Percentiles rank a stretch among this genome's conserved stretches.
phyloP scores from a whole-genome alignment of 805 yeast genomes.

The Suhomyces sp. region DNA sequence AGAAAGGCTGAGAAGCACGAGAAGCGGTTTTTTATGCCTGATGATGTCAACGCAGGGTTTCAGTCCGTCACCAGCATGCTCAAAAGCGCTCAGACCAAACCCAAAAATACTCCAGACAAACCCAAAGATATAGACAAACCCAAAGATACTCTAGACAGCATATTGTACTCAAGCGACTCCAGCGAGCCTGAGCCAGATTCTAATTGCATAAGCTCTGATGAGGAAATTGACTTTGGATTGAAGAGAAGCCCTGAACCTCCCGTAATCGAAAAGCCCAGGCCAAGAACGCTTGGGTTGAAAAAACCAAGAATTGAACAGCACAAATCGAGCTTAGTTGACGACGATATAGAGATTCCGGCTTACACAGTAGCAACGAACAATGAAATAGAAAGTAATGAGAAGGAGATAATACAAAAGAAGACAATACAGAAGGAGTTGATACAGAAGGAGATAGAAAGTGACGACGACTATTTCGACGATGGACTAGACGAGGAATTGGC shows the following conservation, averaged over 20 bases:
- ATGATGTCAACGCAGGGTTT: conserved; percentile 65
- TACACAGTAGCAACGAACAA: neutral
- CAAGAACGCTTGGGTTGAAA: conserved; percentile 16
- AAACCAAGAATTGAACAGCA: conserved; percentile 10
- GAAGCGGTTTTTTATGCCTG: conserved; percentile 70
- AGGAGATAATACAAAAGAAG: neutral
- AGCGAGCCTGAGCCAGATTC: neutral
- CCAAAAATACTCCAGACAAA: neutral
- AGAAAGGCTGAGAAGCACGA: conserved; percentile 12
- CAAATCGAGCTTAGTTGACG: conserved; percentile 2
- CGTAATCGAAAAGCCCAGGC: neutral
- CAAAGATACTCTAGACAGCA: conserved; percentile 12
- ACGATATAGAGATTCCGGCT: conserved; percentile 7
- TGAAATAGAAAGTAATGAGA: neutral
- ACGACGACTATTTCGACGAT: conserved; percentile 17
- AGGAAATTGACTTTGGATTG: neutral
- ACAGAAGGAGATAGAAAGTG: neutral
- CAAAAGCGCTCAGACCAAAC: conserved; percentile 6
- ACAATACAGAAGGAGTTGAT: neutral
- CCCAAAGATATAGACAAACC: neutral
- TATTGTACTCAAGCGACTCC: conserved; percentile 16
- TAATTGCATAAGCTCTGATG: conserved; percentile 1
- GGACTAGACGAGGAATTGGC: conserved; percentile 23
- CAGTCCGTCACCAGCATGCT: conserved; percentile 49
- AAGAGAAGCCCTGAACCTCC: neutral